Evolutionary conservation across 108 stramenopile species (phyloP), one percentile per base, ranked within the genome.

Genomic region (Nitzschia sp.): DNA sequence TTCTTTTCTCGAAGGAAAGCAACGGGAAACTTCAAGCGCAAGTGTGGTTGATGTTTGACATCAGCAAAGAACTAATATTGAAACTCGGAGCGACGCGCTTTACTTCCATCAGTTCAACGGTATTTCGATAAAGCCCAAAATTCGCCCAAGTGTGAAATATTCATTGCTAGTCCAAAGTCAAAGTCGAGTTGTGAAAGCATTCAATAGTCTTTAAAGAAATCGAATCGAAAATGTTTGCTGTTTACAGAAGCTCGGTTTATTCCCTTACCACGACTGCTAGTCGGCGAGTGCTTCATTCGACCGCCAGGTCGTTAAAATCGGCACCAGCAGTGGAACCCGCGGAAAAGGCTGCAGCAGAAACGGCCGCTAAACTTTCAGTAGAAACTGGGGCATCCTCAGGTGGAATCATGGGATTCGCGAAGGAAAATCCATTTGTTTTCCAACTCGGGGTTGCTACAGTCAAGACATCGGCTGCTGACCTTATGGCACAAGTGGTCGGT

Each of bases 391-490:
- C 29, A 21, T 46, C 47, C 8, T 48, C 61, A 5, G 36, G 54
- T 21, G 38, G 59, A 54, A 36, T 68, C 3, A 15, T 34, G 49
- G 82, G 81, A 25, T 87, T 86, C 32, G 79, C 82, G 18, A 85
- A 89, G 60, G 71, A 79, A 21, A 77, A 93, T 56, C 95, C 90
- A 8, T 95, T 95, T 69, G 66, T 77, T 3, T 88, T 91, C 54
- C 92, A 95, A 78, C 72, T 93, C 4, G 77, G 79, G 28, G 80
- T 95, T 1, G 90, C 95, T 5, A 93, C 95, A 18, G 67, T 54
- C 25, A 95, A 95, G 70, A 93, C 95, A 24, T 79, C 80, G 3
- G 88, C 86, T 2, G 95, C 95, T 15, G 95, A 95, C 57, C 54
- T 93, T 19, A 56, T 93, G 68, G 85, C 86, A 17, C 95, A 95